A percentile compares a stretch with the other conserved stretches of the same genome.
These are phyloP conservation scores for Nemania serpens DNA, from an alignment of 2,329 filamentous ascomycete genomes.

Conservation along the genomic window DNA sequence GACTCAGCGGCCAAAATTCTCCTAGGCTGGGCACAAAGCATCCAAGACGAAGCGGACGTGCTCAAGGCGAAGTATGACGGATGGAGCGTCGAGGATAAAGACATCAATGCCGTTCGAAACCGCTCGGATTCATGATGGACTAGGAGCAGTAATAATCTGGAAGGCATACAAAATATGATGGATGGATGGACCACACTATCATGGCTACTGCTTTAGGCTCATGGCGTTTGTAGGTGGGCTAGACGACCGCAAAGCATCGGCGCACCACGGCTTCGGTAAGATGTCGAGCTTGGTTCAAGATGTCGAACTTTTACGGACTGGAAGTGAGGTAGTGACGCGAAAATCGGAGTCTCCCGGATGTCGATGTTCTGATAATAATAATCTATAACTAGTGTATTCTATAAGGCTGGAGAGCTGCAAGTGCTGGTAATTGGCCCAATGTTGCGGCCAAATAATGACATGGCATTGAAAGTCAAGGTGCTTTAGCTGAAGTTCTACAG, in stretches of 20 bases:
- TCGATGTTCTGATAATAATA: slow-evolving; percentile 5
- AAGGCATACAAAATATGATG: neutral
- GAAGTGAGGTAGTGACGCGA: neutral
- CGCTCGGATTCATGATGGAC: neutral
- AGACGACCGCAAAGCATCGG: neutral
- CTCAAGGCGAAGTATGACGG: slow-evolving; percentile 37
- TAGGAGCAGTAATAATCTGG: neutral
- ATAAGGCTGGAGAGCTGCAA: neutral
- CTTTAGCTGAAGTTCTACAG: slow-evolving; percentile 9
- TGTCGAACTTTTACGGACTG: neutral
- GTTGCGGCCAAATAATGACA: neutral
- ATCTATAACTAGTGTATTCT: neutral
- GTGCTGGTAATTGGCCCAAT: neutral
- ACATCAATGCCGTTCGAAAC: slow-evolving; percentile 36
- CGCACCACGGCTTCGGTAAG: neutral
- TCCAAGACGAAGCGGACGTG: slow-evolving; percentile 37
- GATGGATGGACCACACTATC: neutral
- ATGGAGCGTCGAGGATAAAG: slow-evolving; percentile 40
- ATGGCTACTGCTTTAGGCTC: neutral
- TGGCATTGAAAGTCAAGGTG: neutral
- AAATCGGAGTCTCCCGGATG: neutral
- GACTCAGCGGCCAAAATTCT: slow-evolving; percentile 39
- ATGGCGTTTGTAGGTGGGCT: slow-evolving; percentile 21
- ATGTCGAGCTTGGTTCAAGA: neutral
- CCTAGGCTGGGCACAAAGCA: slow-evolving; percentile 34